phyloP scores from a whole-genome alignment of 352 stramenopile species.

The Phytopythium montanum region DNA sequence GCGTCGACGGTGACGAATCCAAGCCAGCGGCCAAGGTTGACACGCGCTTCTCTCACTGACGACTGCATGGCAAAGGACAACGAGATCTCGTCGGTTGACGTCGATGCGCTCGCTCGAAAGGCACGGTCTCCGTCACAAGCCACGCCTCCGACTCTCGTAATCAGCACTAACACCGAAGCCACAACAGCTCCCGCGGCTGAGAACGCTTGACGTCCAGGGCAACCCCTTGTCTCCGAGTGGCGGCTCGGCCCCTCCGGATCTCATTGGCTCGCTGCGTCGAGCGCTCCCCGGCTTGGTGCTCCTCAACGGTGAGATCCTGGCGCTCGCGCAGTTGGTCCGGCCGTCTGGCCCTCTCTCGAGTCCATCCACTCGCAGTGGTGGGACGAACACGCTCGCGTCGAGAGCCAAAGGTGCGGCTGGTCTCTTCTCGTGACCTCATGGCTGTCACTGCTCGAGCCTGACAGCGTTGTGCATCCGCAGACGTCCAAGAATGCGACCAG shows the following conservation, averaged over 20 bases:
- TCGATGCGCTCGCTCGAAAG: slow-evolving; percentile 27
- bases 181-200: slow-evolving; percentile 40
- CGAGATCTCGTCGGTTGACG: slow-evolving; percentile 29
- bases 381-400: slow-evolving; percentile 7
- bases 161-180: not conserved
- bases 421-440: not conserved
- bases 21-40: too few species aligned
- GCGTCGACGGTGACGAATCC: not conserved
- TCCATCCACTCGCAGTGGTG: not conserved
- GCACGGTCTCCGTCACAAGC: slow-evolving; percentile 10
- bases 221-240: slow-evolving; percentile 28
- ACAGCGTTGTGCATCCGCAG: not conserved
- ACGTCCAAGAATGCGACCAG: not conserved
- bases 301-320: slow-evolving; percentile 54
- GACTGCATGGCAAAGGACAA: not conserved
- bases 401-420: not conserved
- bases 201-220: slow-evolving; percentile 36
- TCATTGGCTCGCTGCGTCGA: slow-evolving; percentile 9
- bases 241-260: slow-evolving; percentile 8
- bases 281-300: slow-evolving; percentile 42
- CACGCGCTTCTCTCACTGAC: not conserved
- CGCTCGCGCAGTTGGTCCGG: slow-evolving; percentile 21
- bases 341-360: not conserved
- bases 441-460: not conserved
- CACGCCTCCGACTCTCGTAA: not conserved